Percentiles rank a stretch among this genome's conserved stretches.
These are phyloP conservation scores for Chaetomium strumarium DNA, from an alignment of 2,329 filamentous ascomycete genomes.

Conservation along the genomic window DNA sequence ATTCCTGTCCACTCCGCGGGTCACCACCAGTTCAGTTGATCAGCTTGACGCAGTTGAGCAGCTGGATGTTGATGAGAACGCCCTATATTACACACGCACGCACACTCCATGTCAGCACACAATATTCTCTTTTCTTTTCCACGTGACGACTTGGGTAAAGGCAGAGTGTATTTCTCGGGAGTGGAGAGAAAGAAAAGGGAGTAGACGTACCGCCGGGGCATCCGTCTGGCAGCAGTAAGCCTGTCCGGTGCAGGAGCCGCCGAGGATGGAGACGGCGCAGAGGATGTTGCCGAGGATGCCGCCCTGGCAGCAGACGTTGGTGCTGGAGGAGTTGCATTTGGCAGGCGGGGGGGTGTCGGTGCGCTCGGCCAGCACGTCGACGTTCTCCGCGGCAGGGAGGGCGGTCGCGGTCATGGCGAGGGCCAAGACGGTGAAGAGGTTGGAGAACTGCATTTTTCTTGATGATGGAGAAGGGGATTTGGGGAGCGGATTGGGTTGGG, in stretches of 20 bases:
- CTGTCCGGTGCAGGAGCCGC: neutral
- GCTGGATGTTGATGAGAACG: slow-evolving; percentile 1
- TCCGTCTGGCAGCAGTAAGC: slow-evolving; percentile 10
- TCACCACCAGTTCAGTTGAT: too few relatives aligned
- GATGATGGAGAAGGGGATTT: neutral
- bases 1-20: too few relatives aligned
- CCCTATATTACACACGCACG: neutral
- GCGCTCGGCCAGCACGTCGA: neutral
- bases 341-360: neutral
- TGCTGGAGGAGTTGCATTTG: neutral
- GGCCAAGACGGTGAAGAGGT: slow-evolving; percentile 8
- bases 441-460: slow-evolving; percentile 10
- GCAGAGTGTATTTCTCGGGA: neutral
- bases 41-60: slow-evolving; percentile 13
- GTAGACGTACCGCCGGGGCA: neutral
- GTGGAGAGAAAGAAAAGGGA: neutral
- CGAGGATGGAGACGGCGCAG: neutral
- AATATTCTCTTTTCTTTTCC: too few relatives aligned
- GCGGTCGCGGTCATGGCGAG: slow-evolving; percentile 12
- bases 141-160: too few relatives aligned
- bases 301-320: slow-evolving; percentile 5
- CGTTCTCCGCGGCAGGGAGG: neutral
- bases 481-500: neutral
- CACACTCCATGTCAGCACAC: neutral
- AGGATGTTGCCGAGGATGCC: neutral